Evolutionary conservation across 2,329 filamentous ascomycete genomes (phyloP).

Genomic region (Cladorrhinum sp.): DNA sequence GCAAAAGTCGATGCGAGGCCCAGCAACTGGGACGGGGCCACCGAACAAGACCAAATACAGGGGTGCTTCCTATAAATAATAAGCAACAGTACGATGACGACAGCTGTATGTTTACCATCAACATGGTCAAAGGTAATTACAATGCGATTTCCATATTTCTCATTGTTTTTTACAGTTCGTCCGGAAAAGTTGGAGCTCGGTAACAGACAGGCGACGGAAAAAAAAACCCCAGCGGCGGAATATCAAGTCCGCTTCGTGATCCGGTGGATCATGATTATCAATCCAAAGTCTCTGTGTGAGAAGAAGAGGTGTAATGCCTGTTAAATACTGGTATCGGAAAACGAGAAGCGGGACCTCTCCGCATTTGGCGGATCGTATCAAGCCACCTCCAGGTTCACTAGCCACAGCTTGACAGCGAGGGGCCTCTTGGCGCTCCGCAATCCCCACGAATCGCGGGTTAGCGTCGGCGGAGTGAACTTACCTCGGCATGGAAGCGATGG

Average conservation of each 20-base stretch:
- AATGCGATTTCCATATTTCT: neutral
- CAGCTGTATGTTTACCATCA: neutral
- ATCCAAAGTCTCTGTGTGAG: neutral
- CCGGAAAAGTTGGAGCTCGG: neutral
- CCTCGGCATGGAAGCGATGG: conserved; percentile 6
- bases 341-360: neutral
- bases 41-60: neutral
- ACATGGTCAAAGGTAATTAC: neutral
- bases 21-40: neutral
- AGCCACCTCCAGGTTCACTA: conserved; percentile 2
- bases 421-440: neutral
- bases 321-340: neutral
- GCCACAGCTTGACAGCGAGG: neutral
- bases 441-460: neutral
- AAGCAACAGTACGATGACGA: neutral
- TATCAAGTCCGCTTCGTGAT: neutral
- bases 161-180: neutral
- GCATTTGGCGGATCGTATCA: neutral
- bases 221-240: neutral
- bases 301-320: neutral
- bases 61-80: conserved; percentile 6
- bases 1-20: neutral
- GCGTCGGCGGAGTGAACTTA: neutral
- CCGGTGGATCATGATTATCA: neutral
- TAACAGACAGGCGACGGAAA: neutral